phyloP scores from a whole-genome alignment of 768 basidiomycete genomes.

The Phanerochaete sordida region DNA sequence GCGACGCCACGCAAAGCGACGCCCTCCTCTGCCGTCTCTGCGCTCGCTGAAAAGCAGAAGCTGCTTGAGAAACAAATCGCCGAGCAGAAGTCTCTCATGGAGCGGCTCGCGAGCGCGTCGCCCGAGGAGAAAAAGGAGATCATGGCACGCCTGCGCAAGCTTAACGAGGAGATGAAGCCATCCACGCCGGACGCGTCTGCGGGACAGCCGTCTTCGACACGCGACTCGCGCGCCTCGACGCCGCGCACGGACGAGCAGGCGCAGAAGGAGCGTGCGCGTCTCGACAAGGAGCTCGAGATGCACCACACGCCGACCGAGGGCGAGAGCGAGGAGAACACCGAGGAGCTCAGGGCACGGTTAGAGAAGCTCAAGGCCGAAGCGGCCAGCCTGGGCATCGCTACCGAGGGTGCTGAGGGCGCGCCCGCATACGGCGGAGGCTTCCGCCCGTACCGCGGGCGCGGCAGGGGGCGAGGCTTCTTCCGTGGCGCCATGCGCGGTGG shows the following conservation, averaged over 20 bases:
- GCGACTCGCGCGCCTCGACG: constrained; percentile 19
- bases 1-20: constrained; percentile 16
- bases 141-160: constrained; percentile 68
- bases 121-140: constrained; percentile 76
- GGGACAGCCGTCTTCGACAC: constrained; percentile 25
- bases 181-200: constrained; percentile 26
- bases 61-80: constrained; percentile 78
- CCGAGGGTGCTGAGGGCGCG: constrained; percentile 41
- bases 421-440: constrained; percentile 33
- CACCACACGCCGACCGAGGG: constrained; percentile 41
- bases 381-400: constrained; percentile 61
- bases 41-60: constrained; percentile 71
- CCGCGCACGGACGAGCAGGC: constrained; percentile 42
- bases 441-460: constrained; percentile 58
- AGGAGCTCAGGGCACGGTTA: constrained; percentile 70
- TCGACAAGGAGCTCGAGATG: constrained; percentile 85
- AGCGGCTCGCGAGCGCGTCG: constrained; percentile 57
- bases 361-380: constrained; percentile 81
- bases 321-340: constrained; percentile 52
- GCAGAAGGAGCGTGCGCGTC: constrained; percentile 55
- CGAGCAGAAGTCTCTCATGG: constrained; percentile 87
- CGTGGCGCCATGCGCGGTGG: constrained; percentile 64
- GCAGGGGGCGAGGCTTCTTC: constrained; percentile 60
- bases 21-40: constrained; percentile 34
- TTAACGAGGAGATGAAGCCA: constrained; percentile 76